Evolutionary conservation across 345 rosid species (phyloP), one percentile per base, ranked within the genome.

Genomic region (Pistacia integerrima): DNA sequence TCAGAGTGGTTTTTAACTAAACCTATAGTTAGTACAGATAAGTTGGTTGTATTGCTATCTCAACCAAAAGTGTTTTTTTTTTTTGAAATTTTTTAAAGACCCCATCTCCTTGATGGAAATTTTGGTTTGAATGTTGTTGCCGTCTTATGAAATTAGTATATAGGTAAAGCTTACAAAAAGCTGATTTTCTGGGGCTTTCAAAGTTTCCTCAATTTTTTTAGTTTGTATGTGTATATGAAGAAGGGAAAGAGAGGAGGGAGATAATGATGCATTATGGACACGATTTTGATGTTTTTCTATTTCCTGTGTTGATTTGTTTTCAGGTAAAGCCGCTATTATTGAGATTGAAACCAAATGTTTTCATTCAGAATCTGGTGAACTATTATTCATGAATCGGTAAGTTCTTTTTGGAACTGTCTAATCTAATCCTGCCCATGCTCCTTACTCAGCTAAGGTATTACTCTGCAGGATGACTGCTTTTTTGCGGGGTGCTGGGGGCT

Each of bases 401-500:
- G 84, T 51, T 68, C 62, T 75, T 13, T 77, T 58, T 76, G 59
- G 35, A 78, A 64, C 51, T 61, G 60, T 65, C 64, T 69, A 17
- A 66, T 81, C 63, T 54, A 4, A 59, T 67, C 25, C 28, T 72
- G 9, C 11, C 52, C 52, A 58, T 77, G 56, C 17, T 41, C 13
- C 67, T 20, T 67, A 66, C 78, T 79, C 7, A 72, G 20, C 67
- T 64, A 57, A 64, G 33, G 70, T 76, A 64, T 67, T 74, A 10
- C 58, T 84, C 46, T 73, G 77, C 87, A 96, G 98, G 81, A 16
- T 78, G 67, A 93, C 90, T 73, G 75, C n/a, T 6, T 92, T 69
- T 78, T 83, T 93, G 58, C 87, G 97, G 9, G 98, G 98, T 69
- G 98, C 97, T 62, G 97, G 98, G 72, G 97, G 99, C 83, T 96